phyloP scores from a whole-genome alignment of 345 rosid species.

The Syzygium aqueum region DNA sequence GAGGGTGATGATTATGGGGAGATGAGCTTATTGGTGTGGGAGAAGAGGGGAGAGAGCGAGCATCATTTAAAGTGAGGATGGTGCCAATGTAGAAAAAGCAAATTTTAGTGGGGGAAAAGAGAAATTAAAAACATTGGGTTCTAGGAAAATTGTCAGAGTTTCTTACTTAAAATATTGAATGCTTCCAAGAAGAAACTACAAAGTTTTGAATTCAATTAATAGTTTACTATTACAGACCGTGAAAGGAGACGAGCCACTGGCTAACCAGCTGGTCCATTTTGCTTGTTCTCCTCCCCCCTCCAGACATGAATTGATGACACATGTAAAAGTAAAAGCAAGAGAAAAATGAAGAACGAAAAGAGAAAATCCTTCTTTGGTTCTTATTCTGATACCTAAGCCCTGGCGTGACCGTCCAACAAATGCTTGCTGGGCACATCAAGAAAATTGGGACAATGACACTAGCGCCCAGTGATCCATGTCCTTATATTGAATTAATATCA shows the following conservation, averaged over 20 bases:
- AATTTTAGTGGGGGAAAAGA: neutral
- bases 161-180: conserved; percentile 6
- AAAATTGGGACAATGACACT: neutral
- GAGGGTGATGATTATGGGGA: conserved; percentile 1
- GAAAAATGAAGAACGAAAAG: neutral
- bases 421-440: neutral
- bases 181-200: conserved; percentile 28
- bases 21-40: neutral
- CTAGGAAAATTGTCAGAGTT: neutral
- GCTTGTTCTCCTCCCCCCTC: neutral
- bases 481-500: neutral
- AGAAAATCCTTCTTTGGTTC: neutral
- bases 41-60: conserved; percentile 3
- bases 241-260: neutral
- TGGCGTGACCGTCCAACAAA: neutral
- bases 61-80: neutral
- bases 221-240: neutral
- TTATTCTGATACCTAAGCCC: neutral
- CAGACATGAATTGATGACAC: neutral
- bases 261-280: neutral
- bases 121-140: neutral
- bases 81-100: neutral
- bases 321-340: neutral
- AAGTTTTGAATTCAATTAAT: neutral
- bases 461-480: neutral